Base-by-base conservation (phyloP, 2,329 filamentous ascomycete species). In the Aspergillus pseudoglaucus region DNA sequence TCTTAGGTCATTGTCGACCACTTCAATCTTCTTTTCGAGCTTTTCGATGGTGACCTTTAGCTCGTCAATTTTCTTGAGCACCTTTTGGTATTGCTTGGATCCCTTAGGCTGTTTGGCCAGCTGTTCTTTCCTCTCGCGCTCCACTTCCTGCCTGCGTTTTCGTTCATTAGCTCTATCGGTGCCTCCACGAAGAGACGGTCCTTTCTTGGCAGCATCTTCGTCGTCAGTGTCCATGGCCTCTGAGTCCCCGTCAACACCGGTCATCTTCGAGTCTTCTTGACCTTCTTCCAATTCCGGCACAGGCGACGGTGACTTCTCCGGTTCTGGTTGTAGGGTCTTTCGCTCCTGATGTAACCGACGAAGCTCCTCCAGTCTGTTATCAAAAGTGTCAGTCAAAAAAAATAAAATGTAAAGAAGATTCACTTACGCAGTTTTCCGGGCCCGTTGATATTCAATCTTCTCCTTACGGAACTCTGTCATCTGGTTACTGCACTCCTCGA, bases 401-500 rank as follows among this genome's bases (percentile, higher is more conserved):
- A 10, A 37, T 18, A 4, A 6, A 39, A 25, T 15, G 1, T 14
- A 17, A 14, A 2, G 14, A n/a, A 22, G 5, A 25, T n/a, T 22
- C 25, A 75, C 78, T 70, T 72, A 80, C 74, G 75, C 69, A 56
- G 73, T 70, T 66, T 84, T 85, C 54, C 87, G 83, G 57, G 87
- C 82, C 55, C 90, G 82, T 70, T 97, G 91, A 69, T 83, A 86
- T 55, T 95, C 88, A 52, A 96, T 95, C 73, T 95, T 96, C 64
- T 94, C 87, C 68, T 98, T 98, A 44, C 93, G 84, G 62, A 94
- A 89, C 47, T 84, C 82, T 1, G 93, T 98, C 90, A 97, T 96
- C 46, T 89, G 87, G 62, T 91, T 88, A 54, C 87, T 89, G 70
- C 90, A 95, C 53, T 91, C 85, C 57, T 95, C 89, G 76, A 98